Base-by-base conservation (phyloP, 805 yeast species). In the Lipomyces oligophaga region DNA sequence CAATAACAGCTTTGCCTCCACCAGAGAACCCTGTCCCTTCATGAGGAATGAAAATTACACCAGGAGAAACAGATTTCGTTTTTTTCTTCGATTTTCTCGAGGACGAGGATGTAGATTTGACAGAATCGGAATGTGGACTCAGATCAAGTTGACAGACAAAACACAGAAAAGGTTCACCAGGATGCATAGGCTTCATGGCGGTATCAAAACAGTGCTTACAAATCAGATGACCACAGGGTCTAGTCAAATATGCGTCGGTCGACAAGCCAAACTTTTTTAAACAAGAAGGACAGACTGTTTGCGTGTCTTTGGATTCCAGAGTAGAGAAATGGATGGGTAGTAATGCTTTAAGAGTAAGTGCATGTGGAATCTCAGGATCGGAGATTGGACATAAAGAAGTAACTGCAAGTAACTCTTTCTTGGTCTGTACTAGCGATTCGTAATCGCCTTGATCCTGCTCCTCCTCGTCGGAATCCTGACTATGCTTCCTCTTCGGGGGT, bases 21-120 rank as follows among this genome's bases (percentile, higher is more conserved):
- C 47, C 52, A 13, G 58, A 49, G 35, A 37, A 54, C 5, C 58
- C 57, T 6, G 58, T 54, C 1, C 58, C 58, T 35, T 54, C 58
- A 7, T 57, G 35, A 5, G 43, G 37, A 4, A 54, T 21, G 28
- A 47, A 45, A 3, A 54, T 28, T 8, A 54, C 27, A 2, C 57
- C 55, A 8, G 35, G 7, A 11, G 38, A 37, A 3, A 24, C 24
- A 4, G 15, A 15, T 26, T 46, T 31, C 30, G 27, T 40, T 6
- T 31, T 38, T 21, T 28, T 28, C 22, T 53, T 46, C 7, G 19
- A 8, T 18, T 33, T 38, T 15, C 30, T 27, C 11, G 34, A 24
- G 4, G 37, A 24, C 4, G 30, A 27, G 8, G 46, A 43, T 2
- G 20, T 10, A 4, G 38, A 19, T 4, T 4, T 15, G 8, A 34